A percentile compares a stretch with the other conserved stretches of the same genome.
Evolutionary conservation across 75 land plant genomes (phyloP).

Genomic region (Azolla pinnata): DNA sequence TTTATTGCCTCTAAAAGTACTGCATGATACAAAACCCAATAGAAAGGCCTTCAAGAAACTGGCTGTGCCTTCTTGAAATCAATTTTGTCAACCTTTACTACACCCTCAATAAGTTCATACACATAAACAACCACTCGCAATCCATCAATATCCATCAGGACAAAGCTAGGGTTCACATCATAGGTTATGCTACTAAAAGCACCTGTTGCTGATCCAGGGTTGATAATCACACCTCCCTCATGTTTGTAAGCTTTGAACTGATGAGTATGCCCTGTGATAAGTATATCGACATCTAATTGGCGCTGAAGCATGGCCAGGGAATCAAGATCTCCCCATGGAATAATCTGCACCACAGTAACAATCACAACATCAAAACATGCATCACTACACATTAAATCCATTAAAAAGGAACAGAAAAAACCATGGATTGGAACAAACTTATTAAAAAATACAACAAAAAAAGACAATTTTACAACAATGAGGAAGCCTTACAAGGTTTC

Average conservation of each 20-base stretch:
- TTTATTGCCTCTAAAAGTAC: too few species aligned
- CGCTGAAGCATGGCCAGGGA: slow-evolving; percentile 94
- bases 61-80: slow-evolving; percentile 79
- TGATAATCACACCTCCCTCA: slow-evolving; percentile 93
- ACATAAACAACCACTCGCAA: slow-evolving; percentile 90
- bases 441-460: too few species aligned
- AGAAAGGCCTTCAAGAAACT: too few species aligned
- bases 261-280: slow-evolving; percentile 89
- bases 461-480: too few species aligned
- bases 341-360: slow-evolving; percentile 57
- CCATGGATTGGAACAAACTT: too few species aligned
- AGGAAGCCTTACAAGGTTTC: too few species aligned
- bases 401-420: too few species aligned
- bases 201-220: slow-evolving; percentile 94
- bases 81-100: slow-evolving; percentile 95
- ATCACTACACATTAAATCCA: too few species aligned
- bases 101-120: slow-evolving; percentile 93
- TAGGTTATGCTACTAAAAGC: slow-evolving; percentile 91
- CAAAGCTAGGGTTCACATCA: slow-evolving; percentile 92
- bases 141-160: slow-evolving; percentile 95
- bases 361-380: too few species aligned
- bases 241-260: slow-evolving; percentile 97
- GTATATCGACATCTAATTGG: slow-evolving; percentile 91
- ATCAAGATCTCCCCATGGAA: slow-evolving; percentile 97
- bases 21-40: too few species aligned